Evolutionary conservation across 768 basidiomycete genomes (phyloP), one percentile per base, ranked within the genome.

Genomic region (Hortiboletus flavorubellus): DNA sequence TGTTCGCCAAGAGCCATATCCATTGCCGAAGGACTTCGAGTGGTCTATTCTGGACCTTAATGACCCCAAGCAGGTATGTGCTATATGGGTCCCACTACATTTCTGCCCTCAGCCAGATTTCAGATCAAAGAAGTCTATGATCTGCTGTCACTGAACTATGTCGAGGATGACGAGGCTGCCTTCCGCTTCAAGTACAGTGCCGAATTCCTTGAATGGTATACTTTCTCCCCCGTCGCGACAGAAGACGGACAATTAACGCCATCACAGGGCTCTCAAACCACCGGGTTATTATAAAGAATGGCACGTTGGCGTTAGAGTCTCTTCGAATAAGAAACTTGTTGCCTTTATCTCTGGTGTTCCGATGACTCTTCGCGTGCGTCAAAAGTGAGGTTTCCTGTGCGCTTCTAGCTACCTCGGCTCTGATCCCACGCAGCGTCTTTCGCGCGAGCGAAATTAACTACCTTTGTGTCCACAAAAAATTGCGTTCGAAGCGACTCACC

Each of bases 331-430:
- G 71, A 98, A 94, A 70, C 81, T 99, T 2, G 93, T 99, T 18
- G 97, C 92, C 2, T 99, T 98, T 70, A 98, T 99, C 59, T 89
- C 92, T 16, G 97, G 93, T 39, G 84, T 98, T 23, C 94, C 95
- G 4, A 78, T 98, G 55, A 83, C 81, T 7, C 73, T 98, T 11
- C 86, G 89, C n/a, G 89, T 97, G 9, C 87, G 95, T 41, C 72
- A 80, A 54, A 85, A 87, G 96, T 97, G 64, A 69, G 88, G 71
- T 21, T 37, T 41, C 40, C 51, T 15, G 33, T 41, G 30, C 40
- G 16, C 14, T 51, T 15, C 10, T 49, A 40, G n/a, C 48, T 33
- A 39, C 18, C 40, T 37, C 49, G 18, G 43, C 23, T 44, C 55
- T 61, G 46, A 61, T 39, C 14, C n/a, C 29, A 63, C 54, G 35